Base-by-base conservation (phyloP, 352 stramenopile species). In the Globisporangium cederbergense region DNA sequence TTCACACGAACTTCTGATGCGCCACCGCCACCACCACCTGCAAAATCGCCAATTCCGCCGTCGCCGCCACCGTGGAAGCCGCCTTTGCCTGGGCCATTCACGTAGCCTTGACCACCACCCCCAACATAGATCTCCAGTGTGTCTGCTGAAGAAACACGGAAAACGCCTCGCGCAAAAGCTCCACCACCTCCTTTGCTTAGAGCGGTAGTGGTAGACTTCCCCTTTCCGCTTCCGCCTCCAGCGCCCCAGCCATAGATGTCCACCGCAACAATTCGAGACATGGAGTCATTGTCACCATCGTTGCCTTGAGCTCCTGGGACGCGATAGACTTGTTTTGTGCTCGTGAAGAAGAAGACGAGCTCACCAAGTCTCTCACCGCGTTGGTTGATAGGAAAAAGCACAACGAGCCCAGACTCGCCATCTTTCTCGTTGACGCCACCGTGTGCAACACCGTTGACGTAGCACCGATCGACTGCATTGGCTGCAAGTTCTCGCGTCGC, bases 171-270 rank as follows among this genome's bases (percentile, higher is more conserved):
- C 0, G 73, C 71, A 66, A 93, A 96, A 14, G 85, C 84, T 7
- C 87, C 87, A 0, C 86, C 87, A 2, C 87, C 86, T n/a, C 85
- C 87, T 14, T 75, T 79, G 5, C 70, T 81, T 5, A 78, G 73
- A 18, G 16, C 25, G 2, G 18, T 40, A 16, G 14, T 43, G 14
- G 18, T 16, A 40, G 55, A 16, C 50, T 79, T 79, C 13, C 55
- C 68, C n/a, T 57, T 57, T 18, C 78, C 79, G 22, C 82, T 81
- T 36, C 83, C 87, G 8, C 87, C 86, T 10, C 87, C 87, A n/a
- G 65, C 87, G 0, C 87, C 87, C 86, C 88, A 96, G 11, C 80
- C 74, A 40, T 90, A 91, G n/a, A 87, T 65, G 34, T 90, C 83
- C 4, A 90, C 30, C 4, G 78, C 80, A 25, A 91, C 76, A 34